These are phyloP conservation scores for Desmodesmus armatus DNA, from an alignment of 139 green algal species.

Conservation along the genomic window DNA sequence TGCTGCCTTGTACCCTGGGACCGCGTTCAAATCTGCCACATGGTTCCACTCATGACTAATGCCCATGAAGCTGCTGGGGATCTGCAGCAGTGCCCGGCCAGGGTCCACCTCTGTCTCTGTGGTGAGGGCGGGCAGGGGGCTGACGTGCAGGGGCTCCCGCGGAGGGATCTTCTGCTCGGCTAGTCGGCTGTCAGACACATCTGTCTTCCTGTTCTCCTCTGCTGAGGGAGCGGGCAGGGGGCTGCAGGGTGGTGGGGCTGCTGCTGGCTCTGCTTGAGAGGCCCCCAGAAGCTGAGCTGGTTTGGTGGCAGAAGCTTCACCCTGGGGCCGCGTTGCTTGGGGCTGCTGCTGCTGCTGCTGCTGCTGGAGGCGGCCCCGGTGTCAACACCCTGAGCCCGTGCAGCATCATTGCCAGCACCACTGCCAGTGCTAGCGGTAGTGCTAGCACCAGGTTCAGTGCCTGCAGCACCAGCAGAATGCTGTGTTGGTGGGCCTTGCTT, in stretches of 20 bases:
- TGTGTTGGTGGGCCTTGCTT: no score
- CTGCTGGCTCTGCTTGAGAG: neutral
- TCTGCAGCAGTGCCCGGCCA: neutral
- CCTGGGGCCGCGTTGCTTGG: no score
- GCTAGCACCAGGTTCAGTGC: no score
- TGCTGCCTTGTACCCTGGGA: slow-evolving; percentile 31
- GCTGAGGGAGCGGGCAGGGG: no score
- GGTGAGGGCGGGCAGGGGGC: neutral
- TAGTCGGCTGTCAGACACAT: no score
- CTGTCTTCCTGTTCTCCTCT: no score
- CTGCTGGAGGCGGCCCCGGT: neutral
- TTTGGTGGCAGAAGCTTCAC: no score
- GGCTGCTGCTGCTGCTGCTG: slow-evolving; percentile 18
- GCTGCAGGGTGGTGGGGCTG: neutral
- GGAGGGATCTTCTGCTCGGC: neutral
- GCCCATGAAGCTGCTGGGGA: slow-evolving; percentile 43
- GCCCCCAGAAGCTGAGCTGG: no score
- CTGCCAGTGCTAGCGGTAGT: no score
- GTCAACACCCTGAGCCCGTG: neutral
- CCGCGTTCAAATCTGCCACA: slow-evolving; percentile 36
- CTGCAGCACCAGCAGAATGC: no score
- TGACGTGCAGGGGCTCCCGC: slow-evolving; percentile 6
- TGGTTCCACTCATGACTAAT: slow-evolving; percentile 48
- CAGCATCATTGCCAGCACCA: no score
- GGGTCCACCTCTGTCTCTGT: slow-evolving; percentile 11